Percentiles rank a stretch among this genome's conserved stretches.
Evolutionary conservation across 345 rosid genomes (phyloP).

Genomic region (Physaria fendleri): DNA sequence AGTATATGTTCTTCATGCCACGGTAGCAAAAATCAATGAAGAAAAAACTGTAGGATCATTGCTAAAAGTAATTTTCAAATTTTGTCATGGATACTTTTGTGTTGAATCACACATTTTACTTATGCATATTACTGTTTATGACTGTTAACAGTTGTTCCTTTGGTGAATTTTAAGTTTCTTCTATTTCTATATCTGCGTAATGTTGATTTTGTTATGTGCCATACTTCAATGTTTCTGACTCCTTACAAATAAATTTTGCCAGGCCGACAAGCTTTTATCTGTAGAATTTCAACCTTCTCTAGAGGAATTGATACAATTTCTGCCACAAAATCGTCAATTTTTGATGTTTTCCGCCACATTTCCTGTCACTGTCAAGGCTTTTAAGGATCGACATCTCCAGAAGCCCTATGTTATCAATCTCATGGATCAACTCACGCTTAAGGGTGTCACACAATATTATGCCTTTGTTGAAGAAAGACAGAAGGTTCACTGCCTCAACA

Average conservation of each 20-base stretch:
- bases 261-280: conserved; percentile 99
- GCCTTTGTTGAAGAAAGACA: conserved; percentile 99
- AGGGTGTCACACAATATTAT: conserved; percentile 94
- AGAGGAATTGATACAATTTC: conserved; percentile 86
- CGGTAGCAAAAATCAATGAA: neutral
- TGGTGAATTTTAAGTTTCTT: neutral
- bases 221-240: conserved; percentile 37
- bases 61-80: neutral
- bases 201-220: neutral
- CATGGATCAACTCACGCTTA: conserved; percentile 97
- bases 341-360: conserved; percentile 98
- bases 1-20: neutral
- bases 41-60: neutral
- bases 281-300: conserved; percentile 97
- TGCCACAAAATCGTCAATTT: conserved; percentile 77
- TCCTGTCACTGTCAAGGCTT: conserved; percentile 97
- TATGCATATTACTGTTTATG: neutral
- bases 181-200: neutral
- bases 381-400: conserved; percentile 78
- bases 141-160: neutral
- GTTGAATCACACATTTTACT: neutral
- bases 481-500: conserved; percentile 99
- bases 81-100: neutral
- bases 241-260: conserved; percentile 21
- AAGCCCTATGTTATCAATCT: conserved; percentile 92